phyloP scores from a whole-genome alignment of 257 asterid species.

The Penstemon newberryi region DNA sequence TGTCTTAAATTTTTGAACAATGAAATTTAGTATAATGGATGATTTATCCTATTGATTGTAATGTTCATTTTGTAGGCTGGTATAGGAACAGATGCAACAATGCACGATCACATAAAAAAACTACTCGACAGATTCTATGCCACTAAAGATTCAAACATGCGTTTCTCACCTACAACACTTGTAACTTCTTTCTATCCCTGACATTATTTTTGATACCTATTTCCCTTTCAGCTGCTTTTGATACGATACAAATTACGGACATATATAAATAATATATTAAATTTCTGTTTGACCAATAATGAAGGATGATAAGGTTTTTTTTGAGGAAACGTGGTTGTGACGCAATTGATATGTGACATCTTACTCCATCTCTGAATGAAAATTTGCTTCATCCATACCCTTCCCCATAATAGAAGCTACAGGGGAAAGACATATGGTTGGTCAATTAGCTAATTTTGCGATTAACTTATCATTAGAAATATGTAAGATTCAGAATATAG shows the following conservation, averaged over 20 bases:
- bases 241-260: neutral
- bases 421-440: conserved; percentile 1
- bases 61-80: conserved; percentile 59
- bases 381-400: neutral
- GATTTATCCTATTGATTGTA: conserved; percentile 11
- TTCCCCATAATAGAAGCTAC: neutral
- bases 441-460: conserved; percentile 7
- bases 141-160: conserved; percentile 77
- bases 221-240: conserved; percentile 20
- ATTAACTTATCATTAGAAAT: conserved; percentile 11
- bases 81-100: conserved; percentile 97
- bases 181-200: conserved; percentile 44
- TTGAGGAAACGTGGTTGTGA: neutral
- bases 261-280: conserved; percentile 1
- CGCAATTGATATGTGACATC: conserved; percentile 11
- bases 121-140: conserved; percentile 95
- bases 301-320: conserved; percentile 11
- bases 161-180: conserved; percentile 86
- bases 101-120: conserved; percentile 98
- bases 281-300: conserved; percentile 15
- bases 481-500: neutral
- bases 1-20: conserved; percentile 4
- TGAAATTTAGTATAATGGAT: conserved; percentile 15
- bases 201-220: neutral
- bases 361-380: conserved; percentile 3